Evolutionary conservation across 2,329 filamentous ascomycete species (phyloP).

Genomic region (Fusarium pseudocircinatum): DNA sequence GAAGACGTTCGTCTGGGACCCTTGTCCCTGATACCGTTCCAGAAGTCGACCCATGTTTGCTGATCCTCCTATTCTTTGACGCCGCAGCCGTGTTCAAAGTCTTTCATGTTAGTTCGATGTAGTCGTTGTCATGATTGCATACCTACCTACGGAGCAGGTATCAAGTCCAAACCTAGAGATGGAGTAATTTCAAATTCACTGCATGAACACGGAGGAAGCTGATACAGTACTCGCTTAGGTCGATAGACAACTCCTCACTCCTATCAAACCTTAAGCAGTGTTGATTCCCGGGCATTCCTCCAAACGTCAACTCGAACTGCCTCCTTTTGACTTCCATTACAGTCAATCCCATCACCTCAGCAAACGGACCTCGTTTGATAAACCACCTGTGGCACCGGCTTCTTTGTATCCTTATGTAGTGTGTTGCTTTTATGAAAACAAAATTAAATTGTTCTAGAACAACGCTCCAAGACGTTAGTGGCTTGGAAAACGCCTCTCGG

Average conservation of each 20-base stretch:
- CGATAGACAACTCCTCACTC: not conserved
- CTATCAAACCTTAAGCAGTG: not conserved
- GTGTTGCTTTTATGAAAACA: not conserved
- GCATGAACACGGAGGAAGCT: conserved; percentile 12
- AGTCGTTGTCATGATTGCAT: not conserved
- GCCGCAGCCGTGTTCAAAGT: conserved; percentile 27
- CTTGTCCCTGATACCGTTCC: conserved; percentile 12
- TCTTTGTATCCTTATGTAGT: not conserved
- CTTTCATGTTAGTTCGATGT: not conserved
- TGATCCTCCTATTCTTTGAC: conserved; percentile 39
- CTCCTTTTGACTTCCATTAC: not conserved
- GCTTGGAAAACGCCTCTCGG: conserved; percentile 19
- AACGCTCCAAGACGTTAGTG: conserved; percentile 6
- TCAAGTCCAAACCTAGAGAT: not conserved
- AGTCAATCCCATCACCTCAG: not conserved
- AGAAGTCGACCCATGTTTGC: conserved; percentile 20
- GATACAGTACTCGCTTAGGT: conserved; percentile 9
- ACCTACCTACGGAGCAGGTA: not conserved
- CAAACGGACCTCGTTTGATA: not conserved
- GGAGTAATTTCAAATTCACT: not conserved
- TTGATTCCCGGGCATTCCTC: not conserved
- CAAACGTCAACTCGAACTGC: not conserved
- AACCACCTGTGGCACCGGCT: not conserved
- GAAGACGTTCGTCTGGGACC: not conserved
- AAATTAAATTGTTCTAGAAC: conserved; percentile 35